phyloP scores from a whole-genome alignment of 305 asterid genomes.

The Fraxinus ornus region DNA sequence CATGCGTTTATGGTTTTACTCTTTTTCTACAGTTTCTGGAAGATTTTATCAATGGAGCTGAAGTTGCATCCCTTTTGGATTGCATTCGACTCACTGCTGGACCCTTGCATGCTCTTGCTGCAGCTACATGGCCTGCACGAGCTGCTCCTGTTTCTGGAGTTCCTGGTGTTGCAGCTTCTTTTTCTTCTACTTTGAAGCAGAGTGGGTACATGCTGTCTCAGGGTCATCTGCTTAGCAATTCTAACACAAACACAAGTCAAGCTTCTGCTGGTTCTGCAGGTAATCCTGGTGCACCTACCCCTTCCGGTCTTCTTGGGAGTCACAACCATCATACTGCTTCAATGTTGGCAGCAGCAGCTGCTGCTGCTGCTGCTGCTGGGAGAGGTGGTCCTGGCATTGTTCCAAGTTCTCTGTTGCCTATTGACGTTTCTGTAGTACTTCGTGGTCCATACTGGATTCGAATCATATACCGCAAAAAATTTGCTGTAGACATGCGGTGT shows the following conservation, averaged over 20 bases:
- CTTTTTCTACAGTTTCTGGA: slow-evolving; percentile 72
- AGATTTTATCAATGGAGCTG: slow-evolving; percentile 97
- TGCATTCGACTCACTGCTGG: slow-evolving; percentile 98
- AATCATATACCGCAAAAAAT: slow-evolving; percentile 84
- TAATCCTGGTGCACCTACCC: slow-evolving; percentile 48
- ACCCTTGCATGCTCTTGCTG: slow-evolving; percentile 98
- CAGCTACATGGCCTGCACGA: slow-evolving; percentile 99
- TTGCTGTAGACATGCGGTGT: slow-evolving; percentile 99
- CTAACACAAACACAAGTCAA: slow-evolving; percentile 52
- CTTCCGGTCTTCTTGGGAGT: slow-evolving; percentile 53
- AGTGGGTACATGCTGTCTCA: slow-evolving; percentile 55
- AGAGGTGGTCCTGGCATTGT: slow-evolving; percentile 99
- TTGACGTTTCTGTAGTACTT: slow-evolving; percentile 97
- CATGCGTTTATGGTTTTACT: slow-evolving; percentile 11
- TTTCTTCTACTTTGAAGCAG: slow-evolving; percentile 69
- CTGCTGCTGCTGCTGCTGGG: slow-evolving; percentile 61
- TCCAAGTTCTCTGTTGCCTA: slow-evolving; percentile 97
- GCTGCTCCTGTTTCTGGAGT: slow-evolving; percentile 96
- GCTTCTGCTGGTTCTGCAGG: slow-evolving; percentile 60
- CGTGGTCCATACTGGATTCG: slow-evolving; percentile 99
- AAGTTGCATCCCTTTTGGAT: slow-evolving; percentile 93
- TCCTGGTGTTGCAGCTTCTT: slow-evolving; percentile 58
- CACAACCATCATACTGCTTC: slow-evolving; percentile 61
- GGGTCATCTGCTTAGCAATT: slow-evolving; percentile 48
- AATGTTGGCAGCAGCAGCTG: slow-evolving; percentile 73